A percentile compares a stretch with the other conserved stretches of the same genome.
These are phyloP conservation scores for Bryum argenteum DNA, from an alignment of 225 moss, liverwort and hornwort genomes.

Conservation along the genomic window DNA sequence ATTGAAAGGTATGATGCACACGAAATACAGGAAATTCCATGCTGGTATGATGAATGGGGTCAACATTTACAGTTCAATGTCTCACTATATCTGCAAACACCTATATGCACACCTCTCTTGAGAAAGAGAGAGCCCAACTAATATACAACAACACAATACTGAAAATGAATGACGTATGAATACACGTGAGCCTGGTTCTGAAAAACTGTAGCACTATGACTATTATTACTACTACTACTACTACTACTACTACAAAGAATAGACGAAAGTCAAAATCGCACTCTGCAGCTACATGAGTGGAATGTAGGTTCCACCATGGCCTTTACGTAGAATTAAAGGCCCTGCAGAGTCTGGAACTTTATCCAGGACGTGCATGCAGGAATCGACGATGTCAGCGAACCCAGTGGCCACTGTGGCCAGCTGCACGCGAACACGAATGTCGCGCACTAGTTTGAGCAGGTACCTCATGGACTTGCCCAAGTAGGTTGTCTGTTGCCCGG, in stretches of 20 bases:
- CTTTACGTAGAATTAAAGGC: conserved; percentile 84
- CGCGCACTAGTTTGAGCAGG: conserved; percentile 73
- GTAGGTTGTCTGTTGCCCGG: conserved; percentile 54
- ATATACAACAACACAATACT: conserved; percentile 40
- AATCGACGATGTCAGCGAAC: conserved; percentile 82
- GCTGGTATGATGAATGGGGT: conserved; percentile 39
- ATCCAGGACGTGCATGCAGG: conserved; percentile 69
- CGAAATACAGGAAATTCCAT: conserved; percentile 33
- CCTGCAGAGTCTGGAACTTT: conserved; percentile 87
- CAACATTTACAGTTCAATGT: conserved; percentile 57
- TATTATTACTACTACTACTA: conserved; percentile 7
- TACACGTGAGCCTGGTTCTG: conserved; percentile 28
- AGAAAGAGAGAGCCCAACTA: conserved; percentile 34
- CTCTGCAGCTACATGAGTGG: conserved; percentile 76
- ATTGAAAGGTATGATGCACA: background rate
- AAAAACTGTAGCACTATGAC: conserved; percentile 17
- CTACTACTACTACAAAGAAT: conserved; percentile 31
- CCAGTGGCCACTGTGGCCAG: conserved; percentile 88
- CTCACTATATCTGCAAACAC: conserved; percentile 43
- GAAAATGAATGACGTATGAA: conserved; percentile 48
- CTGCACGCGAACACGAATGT: conserved; percentile 75
- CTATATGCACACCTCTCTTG: conserved; percentile 50
- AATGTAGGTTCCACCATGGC: conserved; percentile 87
- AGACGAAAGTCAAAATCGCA: conserved; percentile 33
- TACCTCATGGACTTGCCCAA: conserved; percentile 83